Base-by-base conservation (phyloP, 441 rosid species). In the Kokia cookei region DNA sequence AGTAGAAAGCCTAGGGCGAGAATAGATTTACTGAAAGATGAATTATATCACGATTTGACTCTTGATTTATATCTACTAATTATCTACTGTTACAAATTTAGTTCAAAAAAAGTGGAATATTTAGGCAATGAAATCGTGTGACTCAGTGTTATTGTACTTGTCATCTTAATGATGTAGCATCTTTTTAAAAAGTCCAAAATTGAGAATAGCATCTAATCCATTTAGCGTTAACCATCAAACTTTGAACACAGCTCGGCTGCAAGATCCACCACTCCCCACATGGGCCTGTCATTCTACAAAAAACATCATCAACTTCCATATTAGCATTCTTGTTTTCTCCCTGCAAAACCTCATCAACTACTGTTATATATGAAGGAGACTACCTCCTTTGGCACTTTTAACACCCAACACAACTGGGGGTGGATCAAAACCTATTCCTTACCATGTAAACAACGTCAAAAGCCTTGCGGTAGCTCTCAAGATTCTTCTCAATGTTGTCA, bases 401-500 rank as follows among this genome's bases (percentile, higher is more conserved):
- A 17, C 47, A 26, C 24, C 29, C 29, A 53, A 5, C 19, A 17
- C 11, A 10, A 53, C 26, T 29, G 62, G 47, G 26, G 58, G 7
- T 54, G 74, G 5, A 42, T 19, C 54, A 6, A 69, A 7, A 26
- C 7, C 12, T 67, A 67, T 15, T 15, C 76, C 97, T 87, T 74
- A 91, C 97, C 86, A 88, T 71, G 83, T 88, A 87, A 71, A 93
- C 91, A 50, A 93, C 53, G 67, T 93, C 94, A 72, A 93, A 93
- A 29, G 92, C 90, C 70, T 80, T 81, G 65, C 88, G 77, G 85
- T 93, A 91, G 83, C 81, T 79, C 70, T 76, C 83, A 70, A 90
- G 81, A 74, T 86, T 85, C 74, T 85, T 85, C 73, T 86, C 93
- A 5, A 89, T 68, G 74, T 88, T 86, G 75, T 93, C 88, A 65